Evolutionary conservation across 2,329 filamentous ascomycete genomes (phyloP), one percentile per base, ranked within the genome.

Genomic region (Colletotrichum chlorophyti): DNA sequence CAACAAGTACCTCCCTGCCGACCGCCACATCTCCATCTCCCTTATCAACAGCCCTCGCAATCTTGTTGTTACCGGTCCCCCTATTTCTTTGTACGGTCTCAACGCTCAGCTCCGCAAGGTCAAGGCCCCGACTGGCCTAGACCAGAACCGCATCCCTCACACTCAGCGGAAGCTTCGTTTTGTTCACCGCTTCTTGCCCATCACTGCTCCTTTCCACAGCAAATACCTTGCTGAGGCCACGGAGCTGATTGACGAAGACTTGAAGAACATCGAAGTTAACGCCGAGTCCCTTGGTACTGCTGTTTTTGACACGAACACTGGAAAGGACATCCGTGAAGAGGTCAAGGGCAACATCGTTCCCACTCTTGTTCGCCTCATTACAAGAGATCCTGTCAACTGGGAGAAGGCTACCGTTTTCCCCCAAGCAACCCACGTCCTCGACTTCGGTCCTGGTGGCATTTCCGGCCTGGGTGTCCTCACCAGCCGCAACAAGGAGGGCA

Each of bases 401-500:
- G 95, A 98, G 78, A 89, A 89, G 72, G 93, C 95, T 1, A 99
- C 95, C 1, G 84, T 91, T 52, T 98, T 99, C 80, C 88, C 91
- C 4, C 83, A 87, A 19, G 95, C 95, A 17, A 97, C 94, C 4
- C 95, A 99, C 72, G 91, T 99, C 54, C 80, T 99, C 49, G 95
- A 99, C 77, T 98, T 99, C 67, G 95, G 96, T 42, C 95, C 95
- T 19, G 95, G 95, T 69, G 96, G 95, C 62, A 95, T 98, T 64
- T 99, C 95, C 21, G 96, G 96, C 64, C 88, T 99, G 19, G 96
- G 95, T 70, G 91, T 96, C 41, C 81, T 99, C 63, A 99, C 95
- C 57, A 98, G 96, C 82, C 91, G 95, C 68, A 99, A 98, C 84
- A 99, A 99, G 81, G 96, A 99, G 74, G 95, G 95, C 63, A 98